A percentile compares a stretch with the other conserved stretches of the same genome.
Conservation (phyloP, 202 grass and related monocot species). For the Setaria viridis region DNA sequence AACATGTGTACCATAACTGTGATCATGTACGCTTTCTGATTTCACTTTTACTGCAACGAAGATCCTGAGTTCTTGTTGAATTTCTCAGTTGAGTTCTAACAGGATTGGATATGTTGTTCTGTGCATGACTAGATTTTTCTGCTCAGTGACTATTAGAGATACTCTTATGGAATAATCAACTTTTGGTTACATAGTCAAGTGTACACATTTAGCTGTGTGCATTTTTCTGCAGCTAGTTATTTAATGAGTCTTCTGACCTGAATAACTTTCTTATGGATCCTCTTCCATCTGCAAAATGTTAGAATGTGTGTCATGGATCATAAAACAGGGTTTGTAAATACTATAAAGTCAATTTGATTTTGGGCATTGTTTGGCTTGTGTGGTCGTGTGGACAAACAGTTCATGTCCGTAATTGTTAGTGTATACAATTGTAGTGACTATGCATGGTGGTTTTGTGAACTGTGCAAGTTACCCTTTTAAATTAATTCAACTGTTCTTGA, state of each 20-base stretch:
- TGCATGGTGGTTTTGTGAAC: not conserved
- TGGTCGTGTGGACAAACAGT: not conserved
- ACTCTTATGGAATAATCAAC: not conserved
- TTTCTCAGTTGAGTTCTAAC: not conserved
- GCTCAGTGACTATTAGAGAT: not conserved
- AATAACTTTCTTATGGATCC: not conserved
- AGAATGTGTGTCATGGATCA: not conserved
- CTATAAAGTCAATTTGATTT: conserved; percentile 1
- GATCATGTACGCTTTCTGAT: conserved; percentile 22
- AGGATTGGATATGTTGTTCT: not conserved
- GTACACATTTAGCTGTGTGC: not conserved
- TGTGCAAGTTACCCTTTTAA: not conserved
- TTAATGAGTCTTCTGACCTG: not conserved
- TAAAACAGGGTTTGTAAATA: not conserved
- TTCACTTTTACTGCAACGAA: conserved; percentile 20
- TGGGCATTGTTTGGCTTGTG: not conserved
- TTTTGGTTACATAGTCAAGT: not conserved
- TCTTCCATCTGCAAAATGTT: not conserved
- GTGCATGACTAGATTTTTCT: not conserved
- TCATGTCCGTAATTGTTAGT: not conserved
- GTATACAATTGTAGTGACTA: not conserved
- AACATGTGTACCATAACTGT: conserved; percentile 25
- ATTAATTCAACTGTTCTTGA: not conserved
- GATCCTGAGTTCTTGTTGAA: conserved; percentile 21
- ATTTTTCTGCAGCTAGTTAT: not conserved